These are phyloP conservation scores for Lachnum nothofagi DNA, from an alignment of 2,329 filamentous ascomycete genomes.

Conservation along the genomic window DNA sequence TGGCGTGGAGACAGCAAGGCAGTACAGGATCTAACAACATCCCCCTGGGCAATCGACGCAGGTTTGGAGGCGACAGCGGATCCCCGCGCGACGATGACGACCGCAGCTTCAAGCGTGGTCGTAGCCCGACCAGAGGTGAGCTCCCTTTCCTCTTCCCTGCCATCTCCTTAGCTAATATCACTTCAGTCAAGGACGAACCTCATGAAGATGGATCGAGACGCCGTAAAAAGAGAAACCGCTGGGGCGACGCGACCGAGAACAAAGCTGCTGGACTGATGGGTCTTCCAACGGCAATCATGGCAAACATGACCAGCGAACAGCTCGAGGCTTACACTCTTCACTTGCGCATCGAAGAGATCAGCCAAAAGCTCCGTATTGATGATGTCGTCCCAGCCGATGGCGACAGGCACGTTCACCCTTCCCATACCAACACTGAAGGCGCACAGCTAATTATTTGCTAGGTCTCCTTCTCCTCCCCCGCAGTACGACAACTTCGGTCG, in stretches of 20 bases:
- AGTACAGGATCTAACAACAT: constrained; percentile 99
- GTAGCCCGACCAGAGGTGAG: constrained; percentile 79
- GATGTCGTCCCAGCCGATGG: constrained; percentile 96
- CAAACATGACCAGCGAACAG: constrained; percentile 97
- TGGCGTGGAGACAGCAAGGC: constrained; percentile 69
- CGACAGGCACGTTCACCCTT: constrained; percentile 65
- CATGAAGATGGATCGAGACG: constrained; percentile 68
- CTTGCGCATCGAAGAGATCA: constrained; percentile 97
- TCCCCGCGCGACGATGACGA: constrained; percentile 31
- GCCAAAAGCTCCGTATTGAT: constrained; percentile 97
- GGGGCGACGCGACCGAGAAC: constrained; percentile 96
- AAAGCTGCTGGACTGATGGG: constrained; percentile 98
- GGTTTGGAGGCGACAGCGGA: constrained; percentile 62
- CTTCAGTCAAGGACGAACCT: constrained; percentile 28
- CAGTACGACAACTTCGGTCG: constrained; percentile 99
- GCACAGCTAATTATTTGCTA: constrained; percentile 37
- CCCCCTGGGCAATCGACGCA: constrained; percentile 77
- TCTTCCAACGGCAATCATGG: constrained; percentile 89
- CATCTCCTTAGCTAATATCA: constrained; percentile 11
- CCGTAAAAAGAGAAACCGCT: constrained; percentile 97
- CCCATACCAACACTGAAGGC: too few relatives aligned
- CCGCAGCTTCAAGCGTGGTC: constrained; percentile 69
- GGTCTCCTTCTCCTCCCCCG: constrained; percentile 89
- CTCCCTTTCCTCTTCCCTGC: constrained; percentile 18
- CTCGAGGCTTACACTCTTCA: constrained; percentile 95